Evolutionary conservation across 1,139 yeast species (phyloP), one percentile per base, ranked within the genome.

Genomic region (Saccharomyces hybrid): DNA sequence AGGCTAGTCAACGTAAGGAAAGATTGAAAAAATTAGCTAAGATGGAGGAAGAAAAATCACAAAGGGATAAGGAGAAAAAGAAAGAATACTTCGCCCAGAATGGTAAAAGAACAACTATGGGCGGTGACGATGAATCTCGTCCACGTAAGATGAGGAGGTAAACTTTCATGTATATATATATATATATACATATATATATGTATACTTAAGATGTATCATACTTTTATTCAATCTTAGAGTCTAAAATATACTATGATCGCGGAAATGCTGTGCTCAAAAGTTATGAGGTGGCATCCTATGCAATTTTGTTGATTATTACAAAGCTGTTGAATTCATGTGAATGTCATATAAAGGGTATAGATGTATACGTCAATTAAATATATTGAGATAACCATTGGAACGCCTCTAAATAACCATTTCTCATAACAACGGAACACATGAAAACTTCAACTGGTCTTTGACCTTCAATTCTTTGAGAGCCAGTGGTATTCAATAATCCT

Each of bases 361-460:
- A 26, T 14, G 28, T 32, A 34, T 49, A 49, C 32, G 50, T 42
- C 46, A 41, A 30, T 72, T 79, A 90, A 67, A 91, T 91, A 74
- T 87, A 90, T 76, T 90, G 95, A 59, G 97, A 87, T 71, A 91
- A 82, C 97, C 97, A 90, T 78, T 87, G 87, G 81, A 90, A 89
- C 60, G 95, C 97, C 64, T 90, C 97, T 57, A 95, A 93, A 74
- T 90, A 90, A 64, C 97, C 97, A 72, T 88, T 88, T 80, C 97
- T 88, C 95, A 88, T 86, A 55, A 89, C 96, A 60, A 93, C 96
- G 32, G 97, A 89, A 73, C 96, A 93, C 98, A 95, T 93, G 75
- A 83, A 95, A 50, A 93, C 84, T 76, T 93, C 99, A 58, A 93
- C 84, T 53, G 99, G 98, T 77, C 99, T 86, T 65, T 80, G 80